Evolutionary conservation across 495 filamentous ascomycete species (phyloP).

Genomic region (Hamigera avellanea): DNA sequence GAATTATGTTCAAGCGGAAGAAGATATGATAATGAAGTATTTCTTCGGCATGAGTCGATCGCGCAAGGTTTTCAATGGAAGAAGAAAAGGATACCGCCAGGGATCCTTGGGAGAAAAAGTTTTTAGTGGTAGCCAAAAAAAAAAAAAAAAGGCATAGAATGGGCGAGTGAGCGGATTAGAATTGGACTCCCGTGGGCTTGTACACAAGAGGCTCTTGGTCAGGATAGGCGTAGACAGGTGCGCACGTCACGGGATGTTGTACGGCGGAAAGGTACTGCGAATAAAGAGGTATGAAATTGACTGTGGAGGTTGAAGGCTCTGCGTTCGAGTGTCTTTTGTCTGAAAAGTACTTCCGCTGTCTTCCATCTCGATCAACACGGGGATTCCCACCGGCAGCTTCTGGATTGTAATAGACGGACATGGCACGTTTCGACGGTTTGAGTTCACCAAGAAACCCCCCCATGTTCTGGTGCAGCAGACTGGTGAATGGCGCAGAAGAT

Average conservation of each 20-base stretch:
- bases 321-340: neutral
- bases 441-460: constrained; percentile 12
- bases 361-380: constrained; percentile 18
- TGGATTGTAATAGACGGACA: constrained; percentile 19
- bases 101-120: too few species aligned
- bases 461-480: constrained; percentile 10
- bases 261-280: constrained; percentile 13
- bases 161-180: neutral
- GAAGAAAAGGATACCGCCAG: too few species aligned
- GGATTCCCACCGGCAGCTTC: constrained; percentile 12
- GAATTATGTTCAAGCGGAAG: too few species aligned
- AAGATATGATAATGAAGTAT: too few species aligned
- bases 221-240: constrained; percentile 20
- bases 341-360: constrained; percentile 3
- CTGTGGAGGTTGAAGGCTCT: constrained; percentile 6
- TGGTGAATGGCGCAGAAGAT: constrained; percentile 7
- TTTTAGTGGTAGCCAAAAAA: too few species aligned
- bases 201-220: constrained; percentile 12
- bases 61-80: too few species aligned
- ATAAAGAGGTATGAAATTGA: constrained; percentile 12
- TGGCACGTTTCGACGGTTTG: constrained; percentile 23
- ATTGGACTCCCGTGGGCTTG: neutral
- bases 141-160: too few species aligned
- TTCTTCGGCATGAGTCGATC: too few species aligned
- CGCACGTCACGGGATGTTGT: constrained; percentile 21